Conservation (phyloP, 2,329 filamentous ascomycete genomes). For the Cordyceps javanica region DNA sequence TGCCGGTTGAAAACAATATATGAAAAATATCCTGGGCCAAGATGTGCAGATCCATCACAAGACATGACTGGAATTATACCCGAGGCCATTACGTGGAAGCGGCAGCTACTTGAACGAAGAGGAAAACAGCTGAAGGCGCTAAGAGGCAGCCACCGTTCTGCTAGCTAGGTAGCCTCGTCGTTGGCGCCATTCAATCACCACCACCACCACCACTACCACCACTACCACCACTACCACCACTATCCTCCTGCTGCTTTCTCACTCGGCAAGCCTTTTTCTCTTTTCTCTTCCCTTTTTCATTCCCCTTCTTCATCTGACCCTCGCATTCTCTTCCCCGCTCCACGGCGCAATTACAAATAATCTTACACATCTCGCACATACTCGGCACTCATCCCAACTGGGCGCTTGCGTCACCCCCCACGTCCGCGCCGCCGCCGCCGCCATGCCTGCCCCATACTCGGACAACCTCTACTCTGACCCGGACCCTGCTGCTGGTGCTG, state of each 20-base stretch:
- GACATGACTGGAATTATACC: too few relatives aligned
- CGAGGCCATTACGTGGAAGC: too few relatives aligned
- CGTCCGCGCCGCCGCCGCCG: too few relatives aligned
- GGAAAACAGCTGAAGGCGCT: too few relatives aligned
- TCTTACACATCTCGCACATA: neutral
- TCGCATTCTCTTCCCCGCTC: neutral
- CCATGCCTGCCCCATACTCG: conserved; percentile 23
- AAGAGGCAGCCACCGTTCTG: neutral
- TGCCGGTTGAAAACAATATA: too few relatives aligned
- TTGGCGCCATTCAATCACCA: neutral
- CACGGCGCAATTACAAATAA: conserved; percentile 9
- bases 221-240: neutral
- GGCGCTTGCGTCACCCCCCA: conserved; percentile 10
- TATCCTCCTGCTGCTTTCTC: neutral
- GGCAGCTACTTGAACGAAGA: too few relatives aligned
- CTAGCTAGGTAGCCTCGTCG: neutral
- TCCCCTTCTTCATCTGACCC: neutral
- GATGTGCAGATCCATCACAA: too few relatives aligned
- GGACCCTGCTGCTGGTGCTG: conserved; percentile 16
- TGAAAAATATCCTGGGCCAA: too few relatives aligned
- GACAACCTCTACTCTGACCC: conserved; percentile 23
- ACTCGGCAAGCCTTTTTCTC: neutral
- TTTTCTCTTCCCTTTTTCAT: neutral
- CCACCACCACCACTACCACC: too few relatives aligned
- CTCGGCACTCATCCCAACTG: too few relatives aligned